Evolutionary conservation across 2,329 filamentous ascomycete species (phyloP).

Genomic region (Dothistroma pini): DNA sequence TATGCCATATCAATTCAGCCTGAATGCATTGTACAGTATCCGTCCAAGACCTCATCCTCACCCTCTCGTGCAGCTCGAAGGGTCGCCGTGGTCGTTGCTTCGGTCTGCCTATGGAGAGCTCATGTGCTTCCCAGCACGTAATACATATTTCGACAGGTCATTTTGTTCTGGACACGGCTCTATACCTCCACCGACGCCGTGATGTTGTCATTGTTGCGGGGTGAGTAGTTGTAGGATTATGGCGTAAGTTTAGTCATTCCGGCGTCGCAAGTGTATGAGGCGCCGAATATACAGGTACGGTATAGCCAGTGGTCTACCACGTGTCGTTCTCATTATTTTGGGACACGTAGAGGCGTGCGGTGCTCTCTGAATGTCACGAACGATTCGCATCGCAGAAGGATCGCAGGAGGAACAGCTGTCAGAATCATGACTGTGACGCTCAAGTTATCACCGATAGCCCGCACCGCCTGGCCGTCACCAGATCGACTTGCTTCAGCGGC

Average conservation of each 20-base stretch:
- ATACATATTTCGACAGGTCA: not conserved
- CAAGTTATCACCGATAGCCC: not conserved
- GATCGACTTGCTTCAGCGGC: conserved; percentile 40
- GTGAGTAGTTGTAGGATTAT: not conserved
- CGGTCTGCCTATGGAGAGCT: not conserved
- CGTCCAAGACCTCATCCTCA: not conserved
- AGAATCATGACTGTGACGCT: not conserved
- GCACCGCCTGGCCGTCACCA: conserved; percentile 21
- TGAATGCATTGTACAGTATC: not conserved
- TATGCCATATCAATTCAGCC: not conserved
- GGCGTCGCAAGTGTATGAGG: not conserved
- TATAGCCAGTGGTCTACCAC: not conserved
- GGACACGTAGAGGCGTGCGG: not conserved
- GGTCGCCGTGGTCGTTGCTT: not conserved
- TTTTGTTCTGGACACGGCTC: not conserved
- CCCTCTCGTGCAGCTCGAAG: not conserved
- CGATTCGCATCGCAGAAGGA: not conserved
- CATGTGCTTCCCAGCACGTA: not conserved
- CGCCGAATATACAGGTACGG: not conserved
- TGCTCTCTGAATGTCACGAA: not conserved
- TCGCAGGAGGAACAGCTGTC: not conserved
- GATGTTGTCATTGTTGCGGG: not conserved
- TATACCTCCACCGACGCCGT: not conserved
- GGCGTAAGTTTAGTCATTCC: not conserved
- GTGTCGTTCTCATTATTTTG: not conserved